Percentiles rank a stretch among this genome's conserved stretches.
Evolutionary conservation across 495 filamentous ascomycete genomes (phyloP).

Genomic region (Hyaloscypha finlandica): DNA sequence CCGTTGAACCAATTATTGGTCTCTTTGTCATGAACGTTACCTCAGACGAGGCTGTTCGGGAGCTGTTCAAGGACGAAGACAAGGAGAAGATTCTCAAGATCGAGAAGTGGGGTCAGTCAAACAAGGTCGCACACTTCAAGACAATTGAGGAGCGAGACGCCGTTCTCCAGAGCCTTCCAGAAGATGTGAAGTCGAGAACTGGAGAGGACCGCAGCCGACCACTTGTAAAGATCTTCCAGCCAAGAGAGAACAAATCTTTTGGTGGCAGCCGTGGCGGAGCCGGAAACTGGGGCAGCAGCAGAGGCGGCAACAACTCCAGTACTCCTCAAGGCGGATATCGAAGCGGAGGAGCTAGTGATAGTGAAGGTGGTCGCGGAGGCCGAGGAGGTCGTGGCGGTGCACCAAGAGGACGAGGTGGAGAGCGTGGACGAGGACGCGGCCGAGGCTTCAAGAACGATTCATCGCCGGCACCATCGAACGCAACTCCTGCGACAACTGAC

Average conservation of each 20-base stretch:
- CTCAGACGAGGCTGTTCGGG: slow-evolving; percentile 73
- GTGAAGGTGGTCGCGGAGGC: slow-evolving; percentile 62
- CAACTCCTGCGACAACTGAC: slow-evolving; percentile 49
- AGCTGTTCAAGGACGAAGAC: slow-evolving; percentile 80
- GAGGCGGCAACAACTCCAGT: slow-evolving; percentile 56
- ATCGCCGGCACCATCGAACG: slow-evolving; percentile 53
- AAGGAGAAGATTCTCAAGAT: slow-evolving; percentile 74
- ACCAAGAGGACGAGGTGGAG: slow-evolving; percentile 52
- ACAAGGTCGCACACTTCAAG: slow-evolving; percentile 80
- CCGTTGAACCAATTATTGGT: slow-evolving; percentile 58
- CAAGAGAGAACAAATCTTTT: slow-evolving; percentile 52
- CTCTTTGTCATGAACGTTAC: slow-evolving; percentile 83
- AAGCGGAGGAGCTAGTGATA: slow-evolving; percentile 75
- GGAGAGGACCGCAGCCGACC: slow-evolving; percentile 70
- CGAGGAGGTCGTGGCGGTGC: slow-evolving; percentile 68
- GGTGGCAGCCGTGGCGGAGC: slow-evolving; percentile 57
- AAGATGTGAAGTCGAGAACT: slow-evolving; percentile 69
- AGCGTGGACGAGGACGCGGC: slow-evolving; percentile 60
- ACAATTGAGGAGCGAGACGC: slow-evolving; percentile 74
- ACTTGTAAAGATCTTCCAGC: slow-evolving; percentile 77
- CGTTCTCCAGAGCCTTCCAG: slow-evolving; percentile 69
- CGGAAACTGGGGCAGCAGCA: slow-evolving; percentile 73
- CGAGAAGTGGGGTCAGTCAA: slow-evolving; percentile 72
- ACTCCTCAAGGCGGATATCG: slow-evolving; percentile 66
- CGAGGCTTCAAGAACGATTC: slow-evolving; percentile 52